Conservation (phyloP, 306 rosid genomes). For the Pyrus communis region DNA sequence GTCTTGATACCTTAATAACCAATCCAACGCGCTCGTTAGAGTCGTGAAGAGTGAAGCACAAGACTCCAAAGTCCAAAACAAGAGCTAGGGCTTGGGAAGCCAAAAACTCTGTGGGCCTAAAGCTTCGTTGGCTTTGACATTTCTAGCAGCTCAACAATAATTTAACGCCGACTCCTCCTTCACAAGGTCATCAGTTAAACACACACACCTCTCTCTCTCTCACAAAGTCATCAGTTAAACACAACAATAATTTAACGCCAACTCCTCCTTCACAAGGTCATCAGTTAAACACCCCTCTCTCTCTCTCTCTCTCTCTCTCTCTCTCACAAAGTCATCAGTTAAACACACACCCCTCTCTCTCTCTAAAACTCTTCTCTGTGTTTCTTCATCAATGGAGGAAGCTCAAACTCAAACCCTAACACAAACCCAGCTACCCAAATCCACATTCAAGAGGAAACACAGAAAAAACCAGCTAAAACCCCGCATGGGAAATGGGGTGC, state of each 20-base stretch:
- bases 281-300: background rate
- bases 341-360: background rate
- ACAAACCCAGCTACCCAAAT: constrained; percentile 14
- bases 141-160: constrained; percentile 58
- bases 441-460: constrained; percentile 35
- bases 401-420: constrained; percentile 16
- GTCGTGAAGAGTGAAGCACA: constrained; percentile 16
- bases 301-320: background rate
- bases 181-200: background rate
- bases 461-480: constrained; percentile 7
- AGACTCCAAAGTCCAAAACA: constrained; percentile 27
- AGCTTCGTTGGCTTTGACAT: constrained; percentile 95
- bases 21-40: constrained; percentile 5
- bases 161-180: constrained; percentile 28
- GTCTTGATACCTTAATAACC: background rate
- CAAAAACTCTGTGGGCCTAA: constrained; percentile 52
- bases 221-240: too few species aligned
- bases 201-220: background rate
- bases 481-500: constrained; percentile 6
- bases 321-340: too few species aligned
- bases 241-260: constrained; percentile 45
- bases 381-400: constrained; percentile 15
- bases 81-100: constrained; percentile 30
- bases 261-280: background rate
- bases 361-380: background rate